These are phyloP conservation scores for Gossypium davidsonii DNA, from an alignment of 441 rosid genomes.

Conservation along the genomic window DNA sequence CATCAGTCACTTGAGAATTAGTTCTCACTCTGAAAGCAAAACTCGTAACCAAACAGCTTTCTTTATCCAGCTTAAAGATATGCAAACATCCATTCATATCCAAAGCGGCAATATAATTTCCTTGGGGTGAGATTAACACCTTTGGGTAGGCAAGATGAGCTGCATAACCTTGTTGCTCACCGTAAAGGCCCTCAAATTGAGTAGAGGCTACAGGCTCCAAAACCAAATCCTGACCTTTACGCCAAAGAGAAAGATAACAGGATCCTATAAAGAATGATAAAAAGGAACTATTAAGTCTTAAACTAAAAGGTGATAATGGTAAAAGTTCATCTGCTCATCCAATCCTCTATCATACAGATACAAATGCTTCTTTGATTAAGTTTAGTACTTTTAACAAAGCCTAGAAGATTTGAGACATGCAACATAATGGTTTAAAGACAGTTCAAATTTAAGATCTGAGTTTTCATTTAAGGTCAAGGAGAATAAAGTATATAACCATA, in stretches of 20 bases:
- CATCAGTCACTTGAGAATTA: conserved; percentile 27
- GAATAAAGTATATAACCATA: conserved; percentile 31
- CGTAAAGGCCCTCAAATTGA: conserved; percentile 62
- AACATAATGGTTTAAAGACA: background rate
- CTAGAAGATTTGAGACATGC: background rate
- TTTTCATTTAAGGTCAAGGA: conserved; percentile 8
- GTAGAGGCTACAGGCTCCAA: conserved; percentile 48
- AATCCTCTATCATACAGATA: background rate
- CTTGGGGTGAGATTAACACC: conserved; percentile 67
- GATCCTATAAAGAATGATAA: conserved; percentile 44
- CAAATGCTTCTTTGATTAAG: conserved; percentile 1
- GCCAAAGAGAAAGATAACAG: conserved; percentile 69
- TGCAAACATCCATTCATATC: conserved; percentile 63
- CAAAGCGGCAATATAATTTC: conserved; percentile 59
- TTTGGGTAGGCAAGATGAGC: conserved; percentile 58
- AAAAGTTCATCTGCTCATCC: background rate
- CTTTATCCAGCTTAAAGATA: conserved; percentile 56
- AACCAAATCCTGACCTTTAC: conserved; percentile 35
- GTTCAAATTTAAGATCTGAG: conserved; percentile 9
- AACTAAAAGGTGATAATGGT: background rate
- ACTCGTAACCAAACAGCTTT: conserved; percentile 32
- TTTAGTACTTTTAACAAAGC: background rate
- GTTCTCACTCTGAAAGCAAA: conserved; percentile 30
- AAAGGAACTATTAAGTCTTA: background rate
- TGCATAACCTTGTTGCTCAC: conserved; percentile 31